These are phyloP conservation scores for Trypanosoma cruzi DNA, from an alignment of 208 protist species.

Conservation along the genomic window DNA sequence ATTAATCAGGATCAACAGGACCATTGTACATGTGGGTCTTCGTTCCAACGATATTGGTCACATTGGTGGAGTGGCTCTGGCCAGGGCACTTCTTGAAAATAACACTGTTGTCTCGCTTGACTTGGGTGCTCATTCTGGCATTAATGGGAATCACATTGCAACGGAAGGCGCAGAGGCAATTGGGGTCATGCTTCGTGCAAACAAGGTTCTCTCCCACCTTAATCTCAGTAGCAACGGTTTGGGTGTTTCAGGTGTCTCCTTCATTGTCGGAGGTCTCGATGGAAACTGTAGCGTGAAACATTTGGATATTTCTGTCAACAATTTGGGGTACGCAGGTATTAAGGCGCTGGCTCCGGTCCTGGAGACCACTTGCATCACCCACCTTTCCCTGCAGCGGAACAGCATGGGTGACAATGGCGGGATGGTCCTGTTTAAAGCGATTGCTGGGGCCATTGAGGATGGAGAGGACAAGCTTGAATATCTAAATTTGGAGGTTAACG, in stretches of 20 bases:
- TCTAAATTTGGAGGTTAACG: conserved; percentile 78
- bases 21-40: conserved; percentile 85
- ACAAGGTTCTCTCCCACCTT: conserved; percentile 83
- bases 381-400: conserved; percentile 77
- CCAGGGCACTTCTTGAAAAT: conserved; percentile 81
- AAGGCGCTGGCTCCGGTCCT: conserved; percentile 61
- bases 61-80: conserved; percentile 74
- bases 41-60: conserved; percentile 93
- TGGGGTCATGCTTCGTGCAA: conserved; percentile 71
- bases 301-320: conserved; percentile 88
- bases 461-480: conserved; percentile 60
- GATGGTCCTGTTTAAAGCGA: conserved; percentile 53
- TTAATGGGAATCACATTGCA: conserved; percentile 93
- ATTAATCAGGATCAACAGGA: conserved; percentile 73
- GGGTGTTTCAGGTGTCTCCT: conserved; percentile 62
- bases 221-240: conserved; percentile 92
- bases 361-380: conserved; percentile 49
- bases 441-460: conserved; percentile 56
- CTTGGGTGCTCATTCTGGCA: conserved; percentile 79
- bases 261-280: conserved; percentile 59
- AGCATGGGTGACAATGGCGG: conserved; percentile 74
- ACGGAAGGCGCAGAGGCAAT: conserved; percentile 79
- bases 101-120: conserved; percentile 93
- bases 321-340: conserved; percentile 74
- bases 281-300: conserved; percentile 80